Evolutionary conservation across 139 green algal genomes (phyloP), one percentile per base, ranked within the genome.

Genomic region (Astrephomene gubernaculifera): DNA sequence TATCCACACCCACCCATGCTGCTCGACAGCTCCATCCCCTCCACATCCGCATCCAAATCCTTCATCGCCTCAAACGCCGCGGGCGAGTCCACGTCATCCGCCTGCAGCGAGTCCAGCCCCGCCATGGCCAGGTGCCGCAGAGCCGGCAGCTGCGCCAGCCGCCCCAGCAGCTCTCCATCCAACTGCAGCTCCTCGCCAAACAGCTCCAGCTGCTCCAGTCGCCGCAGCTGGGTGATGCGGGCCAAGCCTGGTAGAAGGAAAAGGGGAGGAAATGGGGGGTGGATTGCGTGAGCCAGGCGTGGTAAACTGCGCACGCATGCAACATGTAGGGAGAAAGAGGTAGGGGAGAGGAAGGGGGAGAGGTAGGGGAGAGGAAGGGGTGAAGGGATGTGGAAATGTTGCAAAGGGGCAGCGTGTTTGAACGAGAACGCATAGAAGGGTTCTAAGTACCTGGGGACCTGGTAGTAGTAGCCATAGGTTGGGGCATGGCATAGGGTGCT

Each of bases 131-230:
- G 65, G 65, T 78, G 67, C n/a, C 65, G 79, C 65, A 86, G 67
- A 36, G 64, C 45, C 36, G 79, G 79, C 44, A 86, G 65, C 57
- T 33, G 45, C 33, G 79, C 79, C 65, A 86, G 65, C 65, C 22
- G 65, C 12, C 0, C 25, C 65, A 86, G 65, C 79, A 86, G 64
- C 45, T 86, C 79, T 0, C 17, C 35, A 19, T 86, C 79, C 65
- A 86, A 24, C 49, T 78, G 79, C n/a, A 86, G 53, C 64, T 86
- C 79, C 45, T 86, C 79, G 19, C 79, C 79, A 60, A 86, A 86
- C 60, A 86, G 65, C 44, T 86, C 79, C 79, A 86, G 65, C 45
- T 57, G 64, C 79, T 86, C 79, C 21, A 86, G 65, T 27, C 65
- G 64, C 12, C 27, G 41, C 45, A 86, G 79, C 63, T 84, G 78